These are phyloP conservation scores for Hanseniaspora sp. DNA, from an alignment of 1,139 yeast genomes.

Conservation along the genomic window DNA sequence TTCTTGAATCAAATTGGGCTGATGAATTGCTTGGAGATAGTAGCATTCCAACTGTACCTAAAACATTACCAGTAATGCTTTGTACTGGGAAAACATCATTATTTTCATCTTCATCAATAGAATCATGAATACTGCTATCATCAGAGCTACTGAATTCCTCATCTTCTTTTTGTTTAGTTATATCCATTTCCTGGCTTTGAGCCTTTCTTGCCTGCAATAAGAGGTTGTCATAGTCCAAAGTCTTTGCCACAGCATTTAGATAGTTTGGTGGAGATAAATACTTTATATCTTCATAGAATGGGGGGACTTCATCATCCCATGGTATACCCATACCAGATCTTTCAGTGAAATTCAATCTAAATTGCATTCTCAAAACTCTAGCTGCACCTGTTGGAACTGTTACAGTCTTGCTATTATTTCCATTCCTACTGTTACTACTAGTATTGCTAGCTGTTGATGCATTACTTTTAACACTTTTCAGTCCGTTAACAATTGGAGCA, in stretches of 20 bases:
- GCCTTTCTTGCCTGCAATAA: not conserved
- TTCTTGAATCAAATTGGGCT: not conserved
- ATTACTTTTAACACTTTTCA: conserved; percentile 12
- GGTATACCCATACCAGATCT: conserved; percentile 92
- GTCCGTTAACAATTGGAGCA: conserved; percentile 22
- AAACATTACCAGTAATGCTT: conserved; percentile 28
- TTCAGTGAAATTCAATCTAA: conserved; percentile 67
- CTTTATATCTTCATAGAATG: conserved; percentile 75
- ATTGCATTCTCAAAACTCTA: conserved; percentile 87
- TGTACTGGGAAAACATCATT: conserved; percentile 22
- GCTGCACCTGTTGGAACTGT: conserved; percentile 93
- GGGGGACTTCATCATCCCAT: conserved; percentile 99
- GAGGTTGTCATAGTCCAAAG: not conserved
- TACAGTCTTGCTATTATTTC: conserved; percentile 27
- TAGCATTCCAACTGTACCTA: conserved; percentile 22
- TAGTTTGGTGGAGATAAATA: conserved; percentile 81
- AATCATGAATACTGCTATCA: not conserved
- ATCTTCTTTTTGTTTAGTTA: not conserved
- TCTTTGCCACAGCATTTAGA: conserved; percentile 22
- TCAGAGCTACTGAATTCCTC: not conserved
- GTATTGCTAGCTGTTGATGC: conserved; percentile 19
- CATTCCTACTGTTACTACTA: conserved; percentile 15
- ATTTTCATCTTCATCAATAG: conserved; percentile 15
- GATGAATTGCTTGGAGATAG: conserved; percentile 27
- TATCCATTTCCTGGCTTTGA: conserved; percentile 18